phyloP scores from a whole-genome alignment of 192 early-diverging fungal genomes.

The Thamnidium elegans region DNA sequence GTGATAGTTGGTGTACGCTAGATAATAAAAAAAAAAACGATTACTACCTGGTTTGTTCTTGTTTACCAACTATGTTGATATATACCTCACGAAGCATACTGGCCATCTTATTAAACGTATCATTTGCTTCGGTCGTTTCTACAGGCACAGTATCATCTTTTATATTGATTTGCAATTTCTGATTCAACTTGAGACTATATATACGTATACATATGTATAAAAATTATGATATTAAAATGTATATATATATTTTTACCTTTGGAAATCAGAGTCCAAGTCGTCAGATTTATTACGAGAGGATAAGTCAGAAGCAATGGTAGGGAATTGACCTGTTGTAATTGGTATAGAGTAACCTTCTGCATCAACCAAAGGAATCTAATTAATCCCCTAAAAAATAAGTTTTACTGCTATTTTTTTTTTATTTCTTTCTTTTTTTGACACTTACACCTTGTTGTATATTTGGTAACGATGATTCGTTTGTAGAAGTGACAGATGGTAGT shows the following conservation, averaged over 20 bases:
- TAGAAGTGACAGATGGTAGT: background rate
- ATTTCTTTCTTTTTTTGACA: background rate
- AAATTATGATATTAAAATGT: background rate
- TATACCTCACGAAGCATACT: constrained; percentile 6
- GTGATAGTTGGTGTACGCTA: constrained; percentile 1
- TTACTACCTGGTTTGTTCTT: background rate
- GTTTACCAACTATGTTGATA: background rate
- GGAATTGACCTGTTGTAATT: background rate
- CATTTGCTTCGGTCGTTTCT: background rate
- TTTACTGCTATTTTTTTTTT: background rate
- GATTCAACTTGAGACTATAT: background rate
- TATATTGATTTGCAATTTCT: constrained; percentile 8
- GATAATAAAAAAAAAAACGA: background rate
- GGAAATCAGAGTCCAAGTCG: background rate
- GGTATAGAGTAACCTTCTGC: constrained; percentile 12
- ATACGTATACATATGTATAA: background rate
- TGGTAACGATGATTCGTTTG: background rate
- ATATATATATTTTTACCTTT: background rate
- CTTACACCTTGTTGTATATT: background rate
- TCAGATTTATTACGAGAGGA: background rate
- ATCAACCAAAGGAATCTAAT: background rate
- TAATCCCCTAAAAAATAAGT: too few species aligned
- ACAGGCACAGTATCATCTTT: background rate
- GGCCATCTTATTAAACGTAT: constrained; percentile 5
- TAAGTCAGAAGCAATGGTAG: background rate